Evolutionary conservation across 208 protist genomes (phyloP), one percentile per base, ranked within the genome.

Genomic region (Acanthamoeba culbertsoni): DNA sequence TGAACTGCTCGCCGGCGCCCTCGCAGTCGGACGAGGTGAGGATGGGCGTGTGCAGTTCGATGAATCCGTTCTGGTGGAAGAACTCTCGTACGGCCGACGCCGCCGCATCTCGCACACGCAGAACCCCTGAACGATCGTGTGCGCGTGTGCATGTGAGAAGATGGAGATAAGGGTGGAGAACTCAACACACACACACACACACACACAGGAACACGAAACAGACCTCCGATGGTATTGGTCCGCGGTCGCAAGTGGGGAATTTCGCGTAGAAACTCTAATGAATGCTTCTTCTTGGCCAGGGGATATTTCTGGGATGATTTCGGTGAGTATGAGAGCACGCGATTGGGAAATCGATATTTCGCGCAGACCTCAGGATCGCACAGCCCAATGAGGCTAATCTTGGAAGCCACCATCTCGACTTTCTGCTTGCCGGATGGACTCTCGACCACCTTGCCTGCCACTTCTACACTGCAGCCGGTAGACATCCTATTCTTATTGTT

Each of bases 1-100:
- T 75, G 33, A 92, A 92, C 46, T 92, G 86, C 46, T 92, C 86
- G 42, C 86, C 86, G 0, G 86, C 86, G 12, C 86, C 98, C 91
- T 98, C 98, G 95, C 97, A 98, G 93, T 98, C 98, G 43, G 37
- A 96, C 0, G 96, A 82, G 10, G 97, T 98, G 16, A 98, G 86
- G 43, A 98, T 88, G 7, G 98, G 98, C 37, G 97, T 98, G 46
- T 97, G 93, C 3, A 98, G 89, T 53, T 97, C 63, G n/a, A 96
- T 57, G 90, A 98, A 98, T 23, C 95, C 95, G 14, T 95, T 28
- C 20, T 84, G 7, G 84, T 96, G 86, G 86, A 96, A 94, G 48
- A 94, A 94, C 23, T 82, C 48, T 4, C 93, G 86, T 1, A 96
- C 97, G 10, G 96, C 94, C 45, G 92, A 63, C 0, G 96, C 63